Evolutionary conservation across 495 filamentous ascomycete genomes (phyloP).

Genomic region (Staphylotrichum tortipilum): DNA sequence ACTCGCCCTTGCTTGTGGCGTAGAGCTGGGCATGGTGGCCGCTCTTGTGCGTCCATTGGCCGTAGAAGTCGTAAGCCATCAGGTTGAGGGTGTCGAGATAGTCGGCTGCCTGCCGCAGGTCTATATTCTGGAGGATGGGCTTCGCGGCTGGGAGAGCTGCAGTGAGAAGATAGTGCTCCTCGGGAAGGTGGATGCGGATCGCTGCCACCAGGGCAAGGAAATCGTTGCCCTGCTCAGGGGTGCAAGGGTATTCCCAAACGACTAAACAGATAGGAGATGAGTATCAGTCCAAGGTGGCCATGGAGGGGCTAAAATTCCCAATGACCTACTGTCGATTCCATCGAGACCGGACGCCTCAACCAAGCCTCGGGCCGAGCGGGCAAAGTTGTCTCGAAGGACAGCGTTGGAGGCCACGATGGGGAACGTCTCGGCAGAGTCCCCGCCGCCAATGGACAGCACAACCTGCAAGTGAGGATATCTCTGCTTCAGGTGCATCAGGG

Average conservation of each 20-base stretch:
- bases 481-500: conserved; percentile 66
- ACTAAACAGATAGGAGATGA: conserved; percentile 42
- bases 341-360: conserved; percentile 71
- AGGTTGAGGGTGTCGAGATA: conserved; percentile 76
- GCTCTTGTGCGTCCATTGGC: conserved; percentile 59
- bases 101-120: conserved; percentile 53
- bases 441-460: conserved; percentile 82
- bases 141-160: conserved; percentile 72
- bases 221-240: conserved; percentile 58
- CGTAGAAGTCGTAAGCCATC: conserved; percentile 83
- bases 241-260: conserved; percentile 82
- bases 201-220: conserved; percentile 64
- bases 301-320: conserved; percentile 1
- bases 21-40: conserved; percentile 80
- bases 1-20: conserved; percentile 45
- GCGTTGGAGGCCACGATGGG: conserved; percentile 59
- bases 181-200: conserved; percentile 61
- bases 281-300: not conserved
- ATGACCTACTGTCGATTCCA: conserved; percentile 69
- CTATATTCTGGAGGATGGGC: conserved; percentile 67
- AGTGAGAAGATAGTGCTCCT: conserved; percentile 66
- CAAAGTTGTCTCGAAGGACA: conserved; percentile 59
- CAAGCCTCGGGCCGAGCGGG: conserved; percentile 57
- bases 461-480: conserved; percentile 68
- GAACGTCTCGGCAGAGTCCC: conserved; percentile 69